A percentile compares a stretch with the other conserved stretches of the same genome.
These are phyloP conservation scores for Sordariomycetes sp. DNA, from an alignment of 2,329 filamentous ascomycete species.

Conservation along the genomic window DNA sequence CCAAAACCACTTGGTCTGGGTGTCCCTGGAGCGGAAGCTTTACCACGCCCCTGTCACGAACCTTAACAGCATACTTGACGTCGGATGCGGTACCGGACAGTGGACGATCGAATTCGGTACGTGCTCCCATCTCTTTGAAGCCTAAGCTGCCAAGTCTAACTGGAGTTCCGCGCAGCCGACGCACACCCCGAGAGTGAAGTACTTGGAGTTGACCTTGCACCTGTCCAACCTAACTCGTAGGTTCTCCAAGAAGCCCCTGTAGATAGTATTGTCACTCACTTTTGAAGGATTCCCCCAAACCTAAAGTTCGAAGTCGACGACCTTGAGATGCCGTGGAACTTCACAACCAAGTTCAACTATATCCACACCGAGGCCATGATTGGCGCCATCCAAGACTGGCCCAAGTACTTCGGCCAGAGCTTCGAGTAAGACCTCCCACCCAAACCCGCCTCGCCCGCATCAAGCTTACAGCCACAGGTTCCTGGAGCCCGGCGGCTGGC, in stretches of 20 bases:
- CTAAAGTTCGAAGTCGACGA: slow-evolving; percentile 34
- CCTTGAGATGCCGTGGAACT: slow-evolving; percentile 27
- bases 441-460: background rate
- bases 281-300: slow-evolving; percentile 32
- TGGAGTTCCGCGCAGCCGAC: background rate
- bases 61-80: slow-evolving; percentile 24
- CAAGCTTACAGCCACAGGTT: background rate
- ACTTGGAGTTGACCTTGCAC: slow-evolving; percentile 27
- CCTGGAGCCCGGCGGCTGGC: slow-evolving; percentile 21
- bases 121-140: background rate
- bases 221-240: slow-evolving; percentile 24
- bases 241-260: slow-evolving; percentile 21
- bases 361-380: slow-evolving; percentile 27
- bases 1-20: slow-evolving; percentile 6
- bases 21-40: slow-evolving; percentile 8
- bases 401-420: slow-evolving; percentile 13
- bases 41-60: slow-evolving; percentile 7
- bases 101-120: slow-evolving; percentile 25
- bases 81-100: slow-evolving; percentile 36
- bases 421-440: slow-evolving; percentile 1
- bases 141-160: background rate
- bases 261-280: slow-evolving; percentile 15
- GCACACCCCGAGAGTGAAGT: slow-evolving; percentile 12
- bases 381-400: slow-evolving; percentile 19
- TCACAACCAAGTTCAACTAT: slow-evolving; percentile 24